These are phyloP conservation scores for Neofusicoccum sp. DNA, from an alignment of 2,329 filamentous ascomycete genomes.

Conservation along the genomic window DNA sequence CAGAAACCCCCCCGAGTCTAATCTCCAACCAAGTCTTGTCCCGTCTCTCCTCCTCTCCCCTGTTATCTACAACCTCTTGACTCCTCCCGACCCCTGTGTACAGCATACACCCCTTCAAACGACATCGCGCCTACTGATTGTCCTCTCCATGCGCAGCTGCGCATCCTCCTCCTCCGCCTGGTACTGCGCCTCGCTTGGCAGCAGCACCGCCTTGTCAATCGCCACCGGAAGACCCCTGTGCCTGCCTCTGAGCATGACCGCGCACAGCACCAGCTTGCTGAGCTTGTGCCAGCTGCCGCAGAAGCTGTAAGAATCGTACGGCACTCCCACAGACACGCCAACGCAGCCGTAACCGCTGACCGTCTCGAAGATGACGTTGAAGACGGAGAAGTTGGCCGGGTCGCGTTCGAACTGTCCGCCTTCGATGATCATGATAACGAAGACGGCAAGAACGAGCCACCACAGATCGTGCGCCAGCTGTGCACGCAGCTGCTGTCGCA, in stretches of 20 bases:
- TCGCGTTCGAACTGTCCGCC: conserved; percentile 37
- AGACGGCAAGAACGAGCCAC: conserved; percentile 49
- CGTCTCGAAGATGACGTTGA: conserved; percentile 51
- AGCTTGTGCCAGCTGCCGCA: conserved; percentile 52
- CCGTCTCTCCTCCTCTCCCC: neutral
- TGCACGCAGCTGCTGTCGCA: conserved; percentile 47
- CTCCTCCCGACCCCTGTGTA: too few species aligned
- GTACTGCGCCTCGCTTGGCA: conserved; percentile 37
- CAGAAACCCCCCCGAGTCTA: neutral
- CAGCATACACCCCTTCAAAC: neutral
- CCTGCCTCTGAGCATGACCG: conserved; percentile 59
- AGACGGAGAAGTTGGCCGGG: conserved; percentile 43
- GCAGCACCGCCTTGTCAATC: conserved; percentile 52
- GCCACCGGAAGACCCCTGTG: conserved; percentile 59
- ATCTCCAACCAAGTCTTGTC: neutral
- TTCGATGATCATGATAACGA: conserved; percentile 51
- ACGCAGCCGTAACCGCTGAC: conserved; percentile 44
- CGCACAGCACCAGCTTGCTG: conserved; percentile 58
- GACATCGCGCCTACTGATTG: neutral
- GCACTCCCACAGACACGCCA: conserved; percentile 51
- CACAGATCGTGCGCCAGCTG: conserved; percentile 52
- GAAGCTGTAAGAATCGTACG: conserved; percentile 49
- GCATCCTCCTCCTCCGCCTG: conserved; percentile 39
- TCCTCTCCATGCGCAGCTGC: conserved; percentile 24
- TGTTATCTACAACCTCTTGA: neutral